Conservation (phyloP, 345 rosid genomes). For the Hibiscus syriacus region DNA sequence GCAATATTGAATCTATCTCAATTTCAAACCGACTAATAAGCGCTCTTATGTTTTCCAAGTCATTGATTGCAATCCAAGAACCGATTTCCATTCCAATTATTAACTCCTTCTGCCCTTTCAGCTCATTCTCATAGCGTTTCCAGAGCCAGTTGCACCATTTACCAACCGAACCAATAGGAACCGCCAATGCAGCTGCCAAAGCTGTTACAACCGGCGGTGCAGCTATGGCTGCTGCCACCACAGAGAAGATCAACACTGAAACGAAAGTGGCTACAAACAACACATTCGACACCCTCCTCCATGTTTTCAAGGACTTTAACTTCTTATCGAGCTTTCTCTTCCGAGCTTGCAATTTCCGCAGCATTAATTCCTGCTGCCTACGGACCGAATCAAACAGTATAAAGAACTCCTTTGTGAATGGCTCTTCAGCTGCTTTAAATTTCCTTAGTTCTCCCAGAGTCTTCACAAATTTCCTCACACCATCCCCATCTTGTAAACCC, state of each 20-base stretch:
- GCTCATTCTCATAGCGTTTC: constrained; percentile 51
- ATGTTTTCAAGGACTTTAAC: constrained; percentile 46
- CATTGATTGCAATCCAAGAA: constrained; percentile 44
- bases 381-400: constrained; percentile 43
- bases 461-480: constrained; percentile 41
- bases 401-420: constrained; percentile 69
- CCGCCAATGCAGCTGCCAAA: constrained; percentile 60
- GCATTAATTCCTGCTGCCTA: constrained; percentile 52
- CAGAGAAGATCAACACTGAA: constrained; percentile 70
- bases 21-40: constrained; percentile 54
- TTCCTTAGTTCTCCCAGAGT: constrained; percentile 60
- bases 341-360: constrained; percentile 40
- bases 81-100: constrained; percentile 38
- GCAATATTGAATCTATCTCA: constrained; percentile 45
- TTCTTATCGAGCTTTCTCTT: constrained; percentile 67
- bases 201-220: constrained; percentile 74
- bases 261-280: constrained; percentile 64
- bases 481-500: constrained; percentile 17
- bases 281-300: constrained; percentile 75
- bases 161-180: constrained; percentile 68
- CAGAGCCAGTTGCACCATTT: constrained; percentile 78
- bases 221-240: constrained; percentile 85
- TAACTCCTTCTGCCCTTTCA: constrained; percentile 55
- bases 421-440: constrained; percentile 64
- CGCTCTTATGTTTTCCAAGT: constrained; percentile 58